Conservation (phyloP, 1,139 yeast species). For the Hansenula anomala region DNA sequence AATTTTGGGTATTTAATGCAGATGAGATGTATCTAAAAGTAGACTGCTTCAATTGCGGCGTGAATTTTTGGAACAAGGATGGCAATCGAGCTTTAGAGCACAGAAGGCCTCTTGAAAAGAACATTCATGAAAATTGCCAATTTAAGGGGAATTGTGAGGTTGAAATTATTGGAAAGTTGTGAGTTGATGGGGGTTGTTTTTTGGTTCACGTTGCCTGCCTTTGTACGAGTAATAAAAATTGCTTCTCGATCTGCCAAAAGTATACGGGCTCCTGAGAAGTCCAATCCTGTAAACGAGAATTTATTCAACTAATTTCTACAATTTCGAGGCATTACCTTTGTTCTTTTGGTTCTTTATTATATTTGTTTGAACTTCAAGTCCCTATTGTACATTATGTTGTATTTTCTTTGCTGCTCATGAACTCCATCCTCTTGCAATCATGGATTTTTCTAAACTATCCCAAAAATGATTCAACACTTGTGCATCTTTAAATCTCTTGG, state of each 20-base stretch:
- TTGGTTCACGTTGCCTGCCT: no score
- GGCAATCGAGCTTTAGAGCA: neutral
- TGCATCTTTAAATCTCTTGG: constrained; percentile 81
- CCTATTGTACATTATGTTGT: no score
- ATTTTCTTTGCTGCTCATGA: neutral
- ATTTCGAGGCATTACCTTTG: no score
- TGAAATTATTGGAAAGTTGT: no score
- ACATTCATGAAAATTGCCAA: neutral
- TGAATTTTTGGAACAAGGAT: neutral
- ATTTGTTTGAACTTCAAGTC: no score
- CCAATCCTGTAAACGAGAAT: no score
- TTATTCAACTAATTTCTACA: no score
- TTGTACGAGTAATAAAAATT: neutral
- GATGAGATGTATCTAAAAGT: neutral
- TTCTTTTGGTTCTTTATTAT: no score
- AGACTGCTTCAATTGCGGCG: neutral
- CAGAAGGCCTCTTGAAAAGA: neutral
- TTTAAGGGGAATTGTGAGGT: no score
- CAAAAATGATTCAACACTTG: constrained; percentile 84
- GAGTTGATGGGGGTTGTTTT: no score
- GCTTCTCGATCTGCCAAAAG: neutral
- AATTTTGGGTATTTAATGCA: neutral
- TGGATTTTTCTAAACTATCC: constrained; percentile 65
- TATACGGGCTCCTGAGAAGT: neutral
- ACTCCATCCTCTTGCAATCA: constrained; percentile 39